phyloP scores from a whole-genome alignment of 2,329 filamentous ascomycete genomes.

The Hortaea werneckii region DNA sequence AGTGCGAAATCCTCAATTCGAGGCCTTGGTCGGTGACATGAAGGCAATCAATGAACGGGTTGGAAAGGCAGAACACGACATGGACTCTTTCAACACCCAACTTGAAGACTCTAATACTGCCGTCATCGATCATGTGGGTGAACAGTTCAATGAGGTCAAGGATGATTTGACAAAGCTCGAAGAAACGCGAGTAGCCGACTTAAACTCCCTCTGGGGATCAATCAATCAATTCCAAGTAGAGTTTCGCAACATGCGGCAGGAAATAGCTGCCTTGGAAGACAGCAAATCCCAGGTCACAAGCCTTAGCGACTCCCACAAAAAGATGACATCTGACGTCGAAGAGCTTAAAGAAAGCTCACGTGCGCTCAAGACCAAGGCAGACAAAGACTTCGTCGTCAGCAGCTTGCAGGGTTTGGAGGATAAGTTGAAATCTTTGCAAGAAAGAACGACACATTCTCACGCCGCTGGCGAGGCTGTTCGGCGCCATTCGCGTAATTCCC shows the following conservation, averaged over 20 bases:
- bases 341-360: background rate
- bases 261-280: background rate
- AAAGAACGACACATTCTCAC: background rate
- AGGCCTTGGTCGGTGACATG: background rate
- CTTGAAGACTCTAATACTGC: background rate
- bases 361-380: background rate
- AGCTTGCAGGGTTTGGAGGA: background rate
- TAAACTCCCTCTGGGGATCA: background rate
- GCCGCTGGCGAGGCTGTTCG: background rate
- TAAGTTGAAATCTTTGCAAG: background rate
- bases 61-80: background rate
- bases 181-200: background rate
- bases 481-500: too few relatives aligned
- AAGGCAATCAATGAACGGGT: background rate
- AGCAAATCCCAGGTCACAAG: background rate
- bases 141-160: background rate
- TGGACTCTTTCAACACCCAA: background rate
- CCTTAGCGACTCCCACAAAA: background rate
- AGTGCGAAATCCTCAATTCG: background rate
- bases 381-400: background rate
- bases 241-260: background rate
- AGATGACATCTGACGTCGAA: background rate
- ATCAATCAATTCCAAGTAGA: background rate
- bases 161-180: background rate
- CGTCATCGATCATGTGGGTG: background rate